These are phyloP conservation scores for Thielaviopsis ethacetica DNA, from an alignment of 2,329 filamentous ascomycete species.

Conservation along the genomic window DNA sequence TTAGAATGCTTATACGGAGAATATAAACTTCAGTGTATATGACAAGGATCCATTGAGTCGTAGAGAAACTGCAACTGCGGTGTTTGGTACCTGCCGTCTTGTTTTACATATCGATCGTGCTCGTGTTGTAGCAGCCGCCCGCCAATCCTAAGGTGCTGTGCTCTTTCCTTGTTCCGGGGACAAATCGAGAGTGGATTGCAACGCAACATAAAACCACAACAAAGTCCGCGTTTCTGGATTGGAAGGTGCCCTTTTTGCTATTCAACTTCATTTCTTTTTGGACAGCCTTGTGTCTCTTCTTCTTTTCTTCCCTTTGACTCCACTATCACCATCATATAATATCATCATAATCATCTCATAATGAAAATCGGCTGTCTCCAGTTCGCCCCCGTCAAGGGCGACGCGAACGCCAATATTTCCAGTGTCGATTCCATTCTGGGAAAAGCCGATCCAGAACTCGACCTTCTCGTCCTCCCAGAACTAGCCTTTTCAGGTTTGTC, in stretches of 20 bases:
- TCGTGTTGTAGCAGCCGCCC: no score
- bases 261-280: no score
- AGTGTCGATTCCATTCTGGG: slow-evolving; percentile 46
- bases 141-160: no score
- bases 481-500: slow-evolving; percentile 34
- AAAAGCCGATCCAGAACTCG: slow-evolving; percentile 30
- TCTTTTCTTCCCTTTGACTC: background rate
- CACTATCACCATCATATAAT: background rate
- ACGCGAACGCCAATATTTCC: slow-evolving; percentile 52
- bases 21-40: no score
- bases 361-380: slow-evolving; percentile 57
- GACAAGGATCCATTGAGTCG: no score
- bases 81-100: background rate
- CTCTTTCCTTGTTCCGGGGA: background rate
- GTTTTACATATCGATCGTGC: background rate
- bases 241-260: no score
- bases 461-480: slow-evolving; percentile 52
- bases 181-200: background rate
- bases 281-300: background rate
- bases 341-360: background rate
- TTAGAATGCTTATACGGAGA: background rate
- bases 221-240: no score
- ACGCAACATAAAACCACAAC: no score
- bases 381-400: slow-evolving; percentile 54
- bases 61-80: background rate